Evolutionary conservation across 106 monocot genomes (phyloP).

Genomic region (Posidonia australis): DNA sequence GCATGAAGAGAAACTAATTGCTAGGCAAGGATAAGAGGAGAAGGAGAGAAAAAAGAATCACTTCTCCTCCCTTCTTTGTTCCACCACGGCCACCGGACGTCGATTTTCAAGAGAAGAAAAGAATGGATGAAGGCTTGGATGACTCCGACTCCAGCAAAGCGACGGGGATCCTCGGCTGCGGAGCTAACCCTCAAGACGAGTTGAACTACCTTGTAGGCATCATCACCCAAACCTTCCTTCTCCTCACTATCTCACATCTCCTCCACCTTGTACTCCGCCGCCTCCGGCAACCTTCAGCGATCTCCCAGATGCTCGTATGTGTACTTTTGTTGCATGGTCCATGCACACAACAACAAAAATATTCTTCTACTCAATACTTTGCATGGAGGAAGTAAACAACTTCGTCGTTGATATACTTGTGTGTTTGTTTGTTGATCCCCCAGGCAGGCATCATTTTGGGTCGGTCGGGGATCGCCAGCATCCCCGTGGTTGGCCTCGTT

Average conservation of each 20-base stretch:
- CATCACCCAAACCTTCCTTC: constrained; percentile 6
- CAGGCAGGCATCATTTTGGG: constrained; percentile 26
- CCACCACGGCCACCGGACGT: too few relatives aligned
- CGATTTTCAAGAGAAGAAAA: too few relatives aligned
- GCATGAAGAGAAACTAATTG: too few relatives aligned
- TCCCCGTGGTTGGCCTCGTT: neutral
- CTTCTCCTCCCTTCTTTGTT: too few relatives aligned
- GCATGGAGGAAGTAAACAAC: neutral
- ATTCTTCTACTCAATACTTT: neutral
- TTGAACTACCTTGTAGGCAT: constrained; percentile 5
- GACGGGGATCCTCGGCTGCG: neutral
- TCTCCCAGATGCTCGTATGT: constrained; percentile 29
- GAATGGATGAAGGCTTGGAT: neutral
- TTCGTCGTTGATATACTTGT: neutral
- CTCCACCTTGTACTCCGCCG: constrained; percentile 16
- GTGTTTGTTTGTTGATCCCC: neutral
- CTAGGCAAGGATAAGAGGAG: too few relatives aligned
- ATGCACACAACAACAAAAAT: too few relatives aligned
- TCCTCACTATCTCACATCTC: constrained; percentile 18
- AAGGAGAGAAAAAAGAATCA: too few relatives aligned
- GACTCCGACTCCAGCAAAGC: neutral
- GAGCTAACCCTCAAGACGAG: constrained; percentile 1
- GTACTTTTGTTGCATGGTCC: too few relatives aligned
- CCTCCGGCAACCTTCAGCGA: constrained; percentile 18
- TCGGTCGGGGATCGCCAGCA: constrained; percentile 9